A percentile compares a stretch with the other conserved stretches of the same genome.
Conservation (phyloP, 768 basidiomycete genomes). For the Crassisporium funariophilum region DNA sequence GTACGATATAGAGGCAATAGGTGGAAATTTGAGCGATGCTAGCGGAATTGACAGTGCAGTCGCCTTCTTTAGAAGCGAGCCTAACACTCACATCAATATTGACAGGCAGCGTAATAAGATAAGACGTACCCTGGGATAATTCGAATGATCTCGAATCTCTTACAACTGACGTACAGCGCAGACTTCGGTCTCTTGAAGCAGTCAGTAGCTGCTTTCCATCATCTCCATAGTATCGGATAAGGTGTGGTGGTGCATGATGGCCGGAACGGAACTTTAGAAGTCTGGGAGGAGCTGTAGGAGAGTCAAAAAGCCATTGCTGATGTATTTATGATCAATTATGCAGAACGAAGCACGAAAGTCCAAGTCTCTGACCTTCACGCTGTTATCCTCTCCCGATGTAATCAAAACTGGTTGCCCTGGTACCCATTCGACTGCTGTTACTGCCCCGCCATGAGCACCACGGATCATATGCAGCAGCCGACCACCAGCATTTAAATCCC, state of each 20-base stretch:
- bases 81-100: conserved; percentile 36
- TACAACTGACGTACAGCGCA: conserved; percentile 91
- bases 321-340: background rate
- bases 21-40: conserved; percentile 81
- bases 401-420: conserved; percentile 90
- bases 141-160: conserved; percentile 95
- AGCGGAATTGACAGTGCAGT: conserved; percentile 75
- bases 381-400: conserved; percentile 92
- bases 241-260: conserved; percentile 87
- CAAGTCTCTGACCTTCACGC: conserved; percentile 70
- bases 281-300: conserved; percentile 81
- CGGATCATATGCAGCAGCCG: conserved; percentile 82
- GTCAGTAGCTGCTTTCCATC: conserved; percentile 95
- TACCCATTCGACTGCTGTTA: conserved; percentile 88
- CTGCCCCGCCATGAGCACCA: conserved; percentile 86
- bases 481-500: conserved; percentile 87
- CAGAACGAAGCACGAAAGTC: background rate
- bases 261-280: conserved; percentile 92
- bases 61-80: conserved; percentile 83
- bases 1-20: conserved; percentile 76
- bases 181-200: conserved; percentile 84
- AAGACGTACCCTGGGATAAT: conserved; percentile 78
- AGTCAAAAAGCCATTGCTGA: conserved; percentile 98
- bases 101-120: background rate
- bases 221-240: conserved; percentile 94